Evolutionary conservation across 306 rosid species (phyloP).

Genomic region (Senna tora): DNA sequence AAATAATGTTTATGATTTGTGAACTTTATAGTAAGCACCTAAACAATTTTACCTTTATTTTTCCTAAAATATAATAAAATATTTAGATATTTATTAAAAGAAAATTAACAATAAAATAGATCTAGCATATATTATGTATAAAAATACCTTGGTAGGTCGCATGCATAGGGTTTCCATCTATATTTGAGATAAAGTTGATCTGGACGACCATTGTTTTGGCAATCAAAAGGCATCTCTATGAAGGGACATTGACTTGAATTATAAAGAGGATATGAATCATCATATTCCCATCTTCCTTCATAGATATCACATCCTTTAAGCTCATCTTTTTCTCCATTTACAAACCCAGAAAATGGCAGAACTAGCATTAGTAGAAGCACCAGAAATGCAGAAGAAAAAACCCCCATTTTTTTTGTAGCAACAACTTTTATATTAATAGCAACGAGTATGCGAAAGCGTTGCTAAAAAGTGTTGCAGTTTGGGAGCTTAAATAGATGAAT

Average conservation of each 20-base stretch:
- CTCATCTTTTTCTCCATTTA: not conserved
- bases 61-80: too few relatives aligned
- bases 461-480: not conserved
- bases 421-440: too few relatives aligned
- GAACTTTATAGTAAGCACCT: too few relatives aligned
- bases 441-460: not conserved
- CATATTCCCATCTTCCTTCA: constrained; percentile 51
- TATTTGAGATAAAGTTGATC: constrained; percentile 43
- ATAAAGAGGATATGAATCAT: constrained; percentile 49
- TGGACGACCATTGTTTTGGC: constrained; percentile 44
- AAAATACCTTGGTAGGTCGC: constrained; percentile 47
- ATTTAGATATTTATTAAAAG: too few relatives aligned
- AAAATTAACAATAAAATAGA: too few relatives aligned
- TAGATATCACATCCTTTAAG: constrained; percentile 32
- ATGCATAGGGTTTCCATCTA: constrained; percentile 45
- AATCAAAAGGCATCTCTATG: constrained; percentile 31
- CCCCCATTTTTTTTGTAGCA: not conserved
- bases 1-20: too few relatives aligned
- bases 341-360: not conserved
- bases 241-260: constrained; percentile 35
- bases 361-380: not conserved
- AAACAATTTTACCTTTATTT: too few relatives aligned
- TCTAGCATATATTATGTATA: too few relatives aligned
- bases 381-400: not conserved
- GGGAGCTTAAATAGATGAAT: not conserved